A percentile compares a stretch with the other conserved stretches of the same genome.
These are phyloP conservation scores for Spencermartinsiella europaea DNA, from an alignment of 805 yeast genomes.

Conservation along the genomic window DNA sequence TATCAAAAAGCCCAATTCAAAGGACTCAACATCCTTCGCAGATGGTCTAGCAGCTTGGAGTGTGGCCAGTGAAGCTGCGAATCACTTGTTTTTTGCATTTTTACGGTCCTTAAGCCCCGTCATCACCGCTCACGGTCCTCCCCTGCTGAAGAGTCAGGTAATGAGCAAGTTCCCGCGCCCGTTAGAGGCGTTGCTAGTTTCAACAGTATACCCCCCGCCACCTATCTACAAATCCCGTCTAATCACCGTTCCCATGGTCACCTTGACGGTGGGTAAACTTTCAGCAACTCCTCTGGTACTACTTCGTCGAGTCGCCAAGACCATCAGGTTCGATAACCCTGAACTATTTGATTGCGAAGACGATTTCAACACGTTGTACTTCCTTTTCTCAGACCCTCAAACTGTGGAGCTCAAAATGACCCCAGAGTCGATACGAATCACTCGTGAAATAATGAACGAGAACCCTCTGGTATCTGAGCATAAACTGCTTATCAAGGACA, in stretches of 20 bases:
- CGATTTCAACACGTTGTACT: slow-evolving; percentile 69
- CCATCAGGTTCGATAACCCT: slow-evolving; percentile 64
- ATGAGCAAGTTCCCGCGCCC: slow-evolving; percentile 35
- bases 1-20: slow-evolving; percentile 22
- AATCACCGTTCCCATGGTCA: slow-evolving; percentile 58
- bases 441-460: slow-evolving; percentile 35
- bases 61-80: slow-evolving; percentile 78
- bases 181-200: slow-evolving; percentile 25
- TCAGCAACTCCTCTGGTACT: slow-evolving; percentile 53
- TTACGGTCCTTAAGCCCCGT: slow-evolving; percentile 67
- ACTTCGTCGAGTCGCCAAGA: slow-evolving; percentile 50
- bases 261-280: slow-evolving; percentile 43
- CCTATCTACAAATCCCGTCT: slow-evolving; percentile 38
- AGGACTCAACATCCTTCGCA: slow-evolving; percentile 44
- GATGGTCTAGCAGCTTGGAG: slow-evolving; percentile 76
- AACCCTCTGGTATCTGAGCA: slow-evolving; percentile 25
- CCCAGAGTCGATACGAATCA: slow-evolving; percentile 60
- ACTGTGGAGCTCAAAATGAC: slow-evolving; percentile 56
- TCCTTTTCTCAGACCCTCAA: slow-evolving; percentile 54
- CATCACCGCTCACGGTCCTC: slow-evolving; percentile 42
- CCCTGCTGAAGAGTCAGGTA: slow-evolving; percentile 50
- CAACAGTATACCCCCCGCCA: slow-evolving; percentile 58
- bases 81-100: slow-evolving; percentile 72
- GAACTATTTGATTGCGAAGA: slow-evolving; percentile 68
- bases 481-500: slow-evolving; percentile 19